A percentile compares a stretch with the other conserved stretches of the same genome.
Conservation (phyloP, 2,329 filamentous ascomycete genomes). For the Aspergillus sp. region DNA sequence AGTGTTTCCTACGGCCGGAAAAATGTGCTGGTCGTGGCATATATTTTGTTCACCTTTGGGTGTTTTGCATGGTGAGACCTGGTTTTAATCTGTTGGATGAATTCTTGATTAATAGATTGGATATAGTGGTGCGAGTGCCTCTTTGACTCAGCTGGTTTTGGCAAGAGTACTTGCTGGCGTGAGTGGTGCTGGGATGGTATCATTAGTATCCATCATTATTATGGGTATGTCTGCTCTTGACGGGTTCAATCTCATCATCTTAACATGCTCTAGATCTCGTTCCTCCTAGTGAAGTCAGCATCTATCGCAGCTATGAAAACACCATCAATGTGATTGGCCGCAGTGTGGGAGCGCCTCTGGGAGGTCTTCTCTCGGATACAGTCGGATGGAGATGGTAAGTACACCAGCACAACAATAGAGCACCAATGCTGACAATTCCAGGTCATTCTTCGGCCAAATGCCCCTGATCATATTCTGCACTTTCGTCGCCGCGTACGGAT, state of each 20-base stretch:
- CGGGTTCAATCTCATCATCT: neutral
- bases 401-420: neutral
- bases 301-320: slow-evolving; percentile 43
- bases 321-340: slow-evolving; percentile 39
- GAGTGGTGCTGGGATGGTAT: slow-evolving; percentile 35
- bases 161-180: slow-evolving; percentile 31
- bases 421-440: slow-evolving; percentile 7
- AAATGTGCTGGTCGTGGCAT: neutral
- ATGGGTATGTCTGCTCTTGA: slow-evolving; percentile 10
- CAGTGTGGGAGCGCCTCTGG: slow-evolving; percentile 61
- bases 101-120: neutral
- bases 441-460: slow-evolving; percentile 56
- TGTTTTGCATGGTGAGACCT: neutral
- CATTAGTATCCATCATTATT: slow-evolving; percentile 38
- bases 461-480: slow-evolving; percentile 52
- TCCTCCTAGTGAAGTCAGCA: slow-evolving; percentile 39
- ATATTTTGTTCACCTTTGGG: neutral
- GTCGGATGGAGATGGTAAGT: slow-evolving; percentile 66
- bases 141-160: slow-evolving; percentile 24
- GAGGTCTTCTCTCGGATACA: slow-evolving; percentile 64
- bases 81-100: neutral
- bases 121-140: slow-evolving; percentile 5
- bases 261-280: slow-evolving; percentile 31
- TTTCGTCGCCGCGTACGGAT: slow-evolving; percentile 23
- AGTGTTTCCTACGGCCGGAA: neutral